Base-by-base conservation (phyloP, 2,329 filamentous ascomycete genomes). In the Huntiella decipiens region DNA sequence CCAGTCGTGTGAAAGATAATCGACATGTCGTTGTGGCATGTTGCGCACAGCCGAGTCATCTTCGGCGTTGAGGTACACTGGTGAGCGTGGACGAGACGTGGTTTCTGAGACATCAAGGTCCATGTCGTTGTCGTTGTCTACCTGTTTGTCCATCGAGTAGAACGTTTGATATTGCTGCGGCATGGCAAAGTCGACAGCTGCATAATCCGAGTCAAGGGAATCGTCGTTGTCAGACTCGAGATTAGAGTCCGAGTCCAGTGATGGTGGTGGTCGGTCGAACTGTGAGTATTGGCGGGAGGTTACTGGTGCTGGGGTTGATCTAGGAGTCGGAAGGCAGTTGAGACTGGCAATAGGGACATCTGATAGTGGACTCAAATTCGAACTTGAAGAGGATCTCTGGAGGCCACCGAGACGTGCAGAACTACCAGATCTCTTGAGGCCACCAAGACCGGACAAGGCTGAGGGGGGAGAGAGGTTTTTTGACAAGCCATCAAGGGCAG, bases 1-100 rank as follows among this genome's bases (percentile, higher is more conserved):
- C 84, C 88, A 94, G 51, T 88, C 77, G 57, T 96, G 83, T 13
- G 87, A 93, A 40, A 95, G 72, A 58, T 94, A 94, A 62, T 94
- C 87, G n/a, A 94, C 87, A 62, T 94, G 85, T 52, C 85, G 71
- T 39, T 86, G 86, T 1, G 85, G 85, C 55, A 81, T 75, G 32
- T 68, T 70, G 51, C 77, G 73, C 34, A 92, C 68, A 8, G 80
- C 79, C 7, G 77, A 81, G 60, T 94, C 86, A 54, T 94, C 86
- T 53, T 82, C 79, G 6, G 81, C 79, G 35, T 41, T 48, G 36
- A 47, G 17, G 11, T 45, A 39, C 3, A 45, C 31, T 12, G 77
- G 69, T 2, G 71, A 73, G 49, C 73, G 73, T 4, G 77, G 73
- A 34, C 70, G 65, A 10, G 71, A 69, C n/a, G 68, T 63, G 47